Percentiles rank a stretch among this genome's conserved stretches.
These are phyloP conservation scores for Ballota nigra DNA, from an alignment of 257 asterid genomes.

Conservation along the genomic window DNA sequence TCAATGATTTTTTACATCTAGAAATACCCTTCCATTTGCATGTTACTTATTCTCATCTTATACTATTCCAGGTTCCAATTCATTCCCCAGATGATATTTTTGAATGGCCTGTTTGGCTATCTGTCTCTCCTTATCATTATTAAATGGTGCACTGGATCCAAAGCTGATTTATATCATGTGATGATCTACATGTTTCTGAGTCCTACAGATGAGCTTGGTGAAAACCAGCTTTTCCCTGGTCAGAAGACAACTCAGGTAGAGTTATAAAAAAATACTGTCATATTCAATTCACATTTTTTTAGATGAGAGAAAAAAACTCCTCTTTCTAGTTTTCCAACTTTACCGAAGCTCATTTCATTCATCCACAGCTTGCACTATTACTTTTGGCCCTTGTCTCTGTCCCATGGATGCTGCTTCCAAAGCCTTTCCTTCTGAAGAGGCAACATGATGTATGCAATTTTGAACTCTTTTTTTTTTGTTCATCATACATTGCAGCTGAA, in stretches of 20 bases:
- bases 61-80: slow-evolving; percentile 85
- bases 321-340: background rate
- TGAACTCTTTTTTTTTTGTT: slow-evolving; percentile 7
- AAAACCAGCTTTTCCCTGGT: slow-evolving; percentile 88
- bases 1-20: slow-evolving; percentile 4
- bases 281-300: slow-evolving; percentile 5
- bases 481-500: slow-evolving; percentile 6
- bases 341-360: slow-evolving; percentile 15
- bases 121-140: slow-evolving; percentile 80
- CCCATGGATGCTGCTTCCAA: slow-evolving; percentile 99
- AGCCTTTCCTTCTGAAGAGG: slow-evolving; percentile 79
- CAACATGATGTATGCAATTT: slow-evolving; percentile 63
- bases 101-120: slow-evolving; percentile 90
- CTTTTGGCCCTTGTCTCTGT: slow-evolving; percentile 79
- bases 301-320: background rate
- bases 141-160: slow-evolving; percentile 94
- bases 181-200: slow-evolving; percentile 99
- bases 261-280: slow-evolving; percentile 1
- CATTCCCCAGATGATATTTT: slow-evolving; percentile 85
- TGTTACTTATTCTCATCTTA: slow-evolving; percentile 15
- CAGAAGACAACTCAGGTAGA: slow-evolving; percentile 86
- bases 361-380: slow-evolving; percentile 65
- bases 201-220: slow-evolving; percentile 93
- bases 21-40: slow-evolving; percentile 1
- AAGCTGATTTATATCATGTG: slow-evolving; percentile 95